Base-by-base conservation (phyloP, 208 protist species). In the Lotmaria passim region DNA sequence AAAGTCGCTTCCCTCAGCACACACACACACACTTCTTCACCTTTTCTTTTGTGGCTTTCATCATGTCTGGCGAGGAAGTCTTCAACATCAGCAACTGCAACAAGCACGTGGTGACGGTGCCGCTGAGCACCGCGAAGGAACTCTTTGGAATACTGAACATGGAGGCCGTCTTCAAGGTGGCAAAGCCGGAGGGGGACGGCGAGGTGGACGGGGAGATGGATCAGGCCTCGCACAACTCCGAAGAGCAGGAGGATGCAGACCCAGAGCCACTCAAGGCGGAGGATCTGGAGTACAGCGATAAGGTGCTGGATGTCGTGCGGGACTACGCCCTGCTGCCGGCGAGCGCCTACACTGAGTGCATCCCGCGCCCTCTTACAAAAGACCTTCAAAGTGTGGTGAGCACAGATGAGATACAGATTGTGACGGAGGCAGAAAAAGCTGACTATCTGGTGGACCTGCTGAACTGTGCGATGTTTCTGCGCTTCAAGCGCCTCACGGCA, bases 401-500 rank as follows among this genome's bases (percentile, higher is more conserved):
- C 19, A 12, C 61, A 11, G 65, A 69, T 39, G 84, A 90, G 79
- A 64, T 86, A 50, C 69, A 83, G 19, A 78, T 91, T 41, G 53
- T 87, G 0, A 50, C 50, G 34, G 36, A 74, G 6, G 79, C 75
- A 15, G 84, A 92, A 67, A 36, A n/a, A 10, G 48, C 58, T 8
- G 66, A 76, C 50, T 75, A 79, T 58, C 60, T 85, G 7, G 55
- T 89, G 30, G 66, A 80, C 30, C 69, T 91, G 4, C 61, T 85
- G 19, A 82, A 91, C 52, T 80, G 82, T 31, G 69, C 86, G 4
- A 66, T 69, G 28, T 85, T 79, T 26, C 69, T 94, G 19, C 67
- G 70, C 38, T 86, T 87, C 58, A 39, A 73, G 7, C 69, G 62
- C 33, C 75, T 94, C 19, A 73, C 79, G 34, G 43, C 58, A 21